These are phyloP conservation scores for Ophiostoma sp. DNA, from an alignment of 2,329 filamentous ascomycete species.

Conservation along the genomic window DNA sequence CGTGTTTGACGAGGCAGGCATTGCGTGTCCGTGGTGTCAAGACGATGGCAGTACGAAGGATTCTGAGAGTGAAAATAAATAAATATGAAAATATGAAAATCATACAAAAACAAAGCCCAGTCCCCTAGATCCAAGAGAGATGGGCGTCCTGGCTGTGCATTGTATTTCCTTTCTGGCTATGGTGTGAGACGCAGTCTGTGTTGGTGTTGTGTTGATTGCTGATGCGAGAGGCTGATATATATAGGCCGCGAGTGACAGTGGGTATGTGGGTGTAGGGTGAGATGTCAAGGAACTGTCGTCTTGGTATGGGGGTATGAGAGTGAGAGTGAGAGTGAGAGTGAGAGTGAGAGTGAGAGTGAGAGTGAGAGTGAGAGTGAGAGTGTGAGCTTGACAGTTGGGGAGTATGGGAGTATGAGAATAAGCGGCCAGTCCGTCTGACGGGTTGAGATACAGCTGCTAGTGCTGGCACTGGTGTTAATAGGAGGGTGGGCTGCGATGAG, in stretches of 20 bases:
- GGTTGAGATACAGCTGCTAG: too few relatives aligned
- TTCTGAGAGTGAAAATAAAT: too few relatives aligned
- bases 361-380: neutral
- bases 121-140: constrained; percentile 1
- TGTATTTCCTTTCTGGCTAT: neutral
- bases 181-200: neutral
- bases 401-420: too few relatives aligned
- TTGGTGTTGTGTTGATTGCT: neutral
- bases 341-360: neutral
- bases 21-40: neutral
- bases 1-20: constrained; percentile 34
- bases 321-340: neutral
- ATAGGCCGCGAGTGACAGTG: neutral
- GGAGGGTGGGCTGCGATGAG: too few relatives aligned
- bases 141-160: neutral
- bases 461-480: too few relatives aligned
- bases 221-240: neutral
- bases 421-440: too few relatives aligned
- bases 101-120: neutral
- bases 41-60: neutral
- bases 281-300: too few relatives aligned
- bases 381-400: neutral
- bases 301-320: neutral
- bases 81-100: neutral
- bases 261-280: neutral